A percentile compares a stretch with the other conserved stretches of the same genome.
These are phyloP conservation scores for Circinella umbellata DNA, from an alignment of 371 early-diverging fungal genomes.

Conservation along the genomic window DNA sequence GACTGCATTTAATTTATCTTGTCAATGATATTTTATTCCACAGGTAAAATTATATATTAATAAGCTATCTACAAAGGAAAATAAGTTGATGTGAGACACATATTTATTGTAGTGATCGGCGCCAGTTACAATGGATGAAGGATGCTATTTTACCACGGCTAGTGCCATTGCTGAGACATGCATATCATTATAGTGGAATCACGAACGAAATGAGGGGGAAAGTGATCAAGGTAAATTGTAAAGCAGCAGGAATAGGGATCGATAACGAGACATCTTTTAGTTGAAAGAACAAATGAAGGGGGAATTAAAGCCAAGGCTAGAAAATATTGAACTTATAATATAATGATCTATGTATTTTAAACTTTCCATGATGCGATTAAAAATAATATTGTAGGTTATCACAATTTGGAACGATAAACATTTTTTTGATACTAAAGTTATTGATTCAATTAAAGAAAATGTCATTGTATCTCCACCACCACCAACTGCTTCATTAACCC, in stretches of 20 bases:
- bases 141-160: constrained; percentile 57
- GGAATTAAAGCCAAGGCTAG: too few species aligned
- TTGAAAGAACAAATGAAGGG: not conserved
- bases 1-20: constrained; percentile 62
- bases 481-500: constrained; percentile 4
- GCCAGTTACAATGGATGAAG: constrained; percentile 59
- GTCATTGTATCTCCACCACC: constrained; percentile 35
- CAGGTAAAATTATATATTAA: constrained; percentile 36
- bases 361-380: too few species aligned
- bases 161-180: constrained; percentile 53
- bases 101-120: constrained; percentile 46
- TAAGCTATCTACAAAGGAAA: not conserved
- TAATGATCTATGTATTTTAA: too few species aligned
- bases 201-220: constrained; percentile 52
- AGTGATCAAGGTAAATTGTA: constrained; percentile 55
- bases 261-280: too few species aligned
- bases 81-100: not conserved
- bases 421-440: constrained; percentile 45
- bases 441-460: constrained; percentile 43
- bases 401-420: constrained; percentile 59
- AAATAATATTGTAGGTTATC: constrained; percentile 43
- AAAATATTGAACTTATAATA: too few species aligned
- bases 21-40: constrained; percentile 66
- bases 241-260: too few species aligned
- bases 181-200: constrained; percentile 51